Percentiles rank a stretch among this genome's conserved stretches.
These are phyloP conservation scores for Sugiyamaella valdiviana DNA, from an alignment of 805 yeast species.

Conservation along the genomic window DNA sequence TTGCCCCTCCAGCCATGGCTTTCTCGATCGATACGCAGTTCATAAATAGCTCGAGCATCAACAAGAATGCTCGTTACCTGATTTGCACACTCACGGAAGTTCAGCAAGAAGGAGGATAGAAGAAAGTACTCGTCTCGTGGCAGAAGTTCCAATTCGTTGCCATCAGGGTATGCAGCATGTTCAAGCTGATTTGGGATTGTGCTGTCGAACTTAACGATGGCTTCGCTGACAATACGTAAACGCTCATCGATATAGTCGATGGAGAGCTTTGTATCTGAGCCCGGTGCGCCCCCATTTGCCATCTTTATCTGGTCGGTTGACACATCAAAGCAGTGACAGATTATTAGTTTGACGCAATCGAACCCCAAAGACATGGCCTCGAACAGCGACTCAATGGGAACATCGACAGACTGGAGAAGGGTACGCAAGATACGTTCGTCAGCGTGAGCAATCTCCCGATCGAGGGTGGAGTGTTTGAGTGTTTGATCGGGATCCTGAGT, in stretches of 20 bases:
- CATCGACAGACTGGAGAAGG: slow-evolving; percentile 30
- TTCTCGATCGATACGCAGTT: slow-evolving; percentile 31
- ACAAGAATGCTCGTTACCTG: slow-evolving; percentile 31
- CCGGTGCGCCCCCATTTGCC: slow-evolving; percentile 8
- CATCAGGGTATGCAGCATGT: slow-evolving; percentile 17
- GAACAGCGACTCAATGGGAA: slow-evolving; percentile 34
- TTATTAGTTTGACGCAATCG: slow-evolving; percentile 29
- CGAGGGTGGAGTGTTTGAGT: not conserved
- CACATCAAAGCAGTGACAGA: slow-evolving; percentile 41
- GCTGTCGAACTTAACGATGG: slow-evolving; percentile 33
- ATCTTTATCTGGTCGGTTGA: slow-evolving; percentile 11
- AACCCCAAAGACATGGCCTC: slow-evolving; percentile 32
- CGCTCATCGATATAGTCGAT: slow-evolving; percentile 19
- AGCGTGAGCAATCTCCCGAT: slow-evolving; percentile 33
- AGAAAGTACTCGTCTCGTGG: slow-evolving; percentile 48
- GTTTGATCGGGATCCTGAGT: not conserved
- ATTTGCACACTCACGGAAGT: slow-evolving; percentile 38
- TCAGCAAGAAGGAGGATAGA: slow-evolving; percentile 44
- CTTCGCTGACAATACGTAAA: slow-evolving; percentile 30
- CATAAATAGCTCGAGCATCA: slow-evolving; percentile 29
- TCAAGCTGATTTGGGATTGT: slow-evolving; percentile 33
- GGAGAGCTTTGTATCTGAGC: slow-evolving; percentile 6
- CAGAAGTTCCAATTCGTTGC: slow-evolving; percentile 30
- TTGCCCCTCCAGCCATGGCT: not conserved
- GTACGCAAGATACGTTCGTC: slow-evolving; percentile 30